Evolutionary conservation across 2,329 filamentous ascomycete species (phyloP), one percentile per base, ranked within the genome.

Genomic region (Pyrenochaeta sp.): DNA sequence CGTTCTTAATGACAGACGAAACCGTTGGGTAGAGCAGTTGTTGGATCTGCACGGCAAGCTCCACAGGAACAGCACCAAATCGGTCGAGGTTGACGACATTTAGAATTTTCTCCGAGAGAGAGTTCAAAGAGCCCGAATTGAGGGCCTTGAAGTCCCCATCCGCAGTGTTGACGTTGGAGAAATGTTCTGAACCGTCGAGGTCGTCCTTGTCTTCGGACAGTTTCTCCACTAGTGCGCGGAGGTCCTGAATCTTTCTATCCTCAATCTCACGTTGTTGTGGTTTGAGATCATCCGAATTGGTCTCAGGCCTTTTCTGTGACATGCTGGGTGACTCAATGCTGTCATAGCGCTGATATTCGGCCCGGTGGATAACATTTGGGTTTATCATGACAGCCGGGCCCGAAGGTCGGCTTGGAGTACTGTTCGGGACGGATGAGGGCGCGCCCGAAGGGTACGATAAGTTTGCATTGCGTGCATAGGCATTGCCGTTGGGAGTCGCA

Each of bases 181-280:
- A 84, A 41, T 86, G 76, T 6, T 65, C 82, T 69, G 80, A 84
- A 50, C 72, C 78, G 71, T 79, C 85, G 44, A 78, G 77, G 65
- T 84, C 81, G 59, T 91, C 86, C 63, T 96, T 90, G 4, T 88
- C 87, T 52, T 89, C 82, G 55, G 92, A 90, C 11, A 96, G 80
- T 17, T 86, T 83, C 39, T 84, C 78, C 3, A 95, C 76, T 34
- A 91, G 80, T 24, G 81, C 81, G 42, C 87, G 82, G 9, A 99
- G 74, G 41, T 86, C 84, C 39, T 86, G 76, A 31, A 92, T 78
- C 29, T 89, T 87, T 8, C 83, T 80, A 58, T 96, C 86, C 4
- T 87, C 88, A 61, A 91, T 86, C 58, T 95, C 86, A 36, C 87
- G 86, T 68, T 96, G 89, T 61, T 95, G 90, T 2, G 90, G 76